These are phyloP conservation scores for Calonectria pauciramosa DNA, from an alignment of 2,329 filamentous ascomycete species.

Conservation along the genomic window DNA sequence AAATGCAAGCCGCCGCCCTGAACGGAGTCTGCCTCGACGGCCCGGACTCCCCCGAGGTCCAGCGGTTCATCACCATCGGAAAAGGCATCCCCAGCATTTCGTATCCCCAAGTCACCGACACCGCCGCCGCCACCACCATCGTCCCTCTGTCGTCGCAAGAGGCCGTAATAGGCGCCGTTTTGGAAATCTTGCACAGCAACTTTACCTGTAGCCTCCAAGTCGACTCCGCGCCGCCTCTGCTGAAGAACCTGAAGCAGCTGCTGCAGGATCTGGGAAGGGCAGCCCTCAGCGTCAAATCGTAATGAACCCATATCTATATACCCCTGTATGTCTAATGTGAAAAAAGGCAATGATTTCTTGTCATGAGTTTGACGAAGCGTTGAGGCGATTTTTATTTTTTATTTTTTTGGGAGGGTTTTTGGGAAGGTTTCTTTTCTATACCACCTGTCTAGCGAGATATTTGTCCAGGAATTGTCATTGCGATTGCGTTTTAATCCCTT, in stretches of 20 bases:
- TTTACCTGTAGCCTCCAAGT: slow-evolving; percentile 25
- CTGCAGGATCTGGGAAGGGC: slow-evolving; percentile 29
- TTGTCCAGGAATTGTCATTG: not conserved
- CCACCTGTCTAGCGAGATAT: not conserved
- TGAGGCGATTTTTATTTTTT: not conserved
- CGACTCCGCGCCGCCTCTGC: slow-evolving; percentile 27
- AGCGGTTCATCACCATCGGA: slow-evolving; percentile 27
- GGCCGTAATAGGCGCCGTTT: slow-evolving; percentile 22
- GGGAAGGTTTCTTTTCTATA: not conserved
- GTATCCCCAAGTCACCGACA: slow-evolving; percentile 16
- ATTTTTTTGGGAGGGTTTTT: not conserved
- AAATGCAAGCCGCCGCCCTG: not conserved
- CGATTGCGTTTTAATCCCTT: too few relatives aligned
- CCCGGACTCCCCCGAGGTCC: slow-evolving; percentile 26
- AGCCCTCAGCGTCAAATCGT: slow-evolving; percentile 21
- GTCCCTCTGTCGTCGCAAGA: slow-evolving; percentile 29
- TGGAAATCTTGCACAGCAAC: slow-evolving; percentile 25
- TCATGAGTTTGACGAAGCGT: not conserved
- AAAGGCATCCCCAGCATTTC: slow-evolving; percentile 20
- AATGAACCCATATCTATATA: not conserved
- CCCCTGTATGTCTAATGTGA: slow-evolving; percentile 11
- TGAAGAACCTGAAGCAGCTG: slow-evolving; percentile 33
- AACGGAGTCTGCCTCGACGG: slow-evolving; percentile 26
- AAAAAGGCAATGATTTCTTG: not conserved
- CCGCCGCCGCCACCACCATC: not conserved